Percentiles rank a stretch among this genome's conserved stretches.
Conservation (phyloP, 768 basidiomycete genomes). For the Xerocomus potaroensis region DNA sequence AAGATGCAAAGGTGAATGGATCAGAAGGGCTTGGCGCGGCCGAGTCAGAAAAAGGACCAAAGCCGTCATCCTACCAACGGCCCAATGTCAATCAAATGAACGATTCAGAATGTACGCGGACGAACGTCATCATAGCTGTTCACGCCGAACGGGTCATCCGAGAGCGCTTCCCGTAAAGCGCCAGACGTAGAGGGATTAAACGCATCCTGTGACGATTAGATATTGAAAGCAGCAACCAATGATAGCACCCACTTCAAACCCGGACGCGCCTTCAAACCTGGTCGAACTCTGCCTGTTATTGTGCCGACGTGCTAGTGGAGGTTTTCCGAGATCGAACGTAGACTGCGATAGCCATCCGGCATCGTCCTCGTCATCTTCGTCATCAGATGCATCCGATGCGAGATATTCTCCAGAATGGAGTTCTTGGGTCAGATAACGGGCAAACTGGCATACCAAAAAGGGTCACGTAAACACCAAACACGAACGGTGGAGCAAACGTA, state of each 20-base stretch:
- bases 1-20: slow-evolving; percentile 47
- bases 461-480: background rate
- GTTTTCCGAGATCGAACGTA: slow-evolving; percentile 54
- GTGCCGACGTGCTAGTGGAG: slow-evolving; percentile 46
- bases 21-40: slow-evolving; percentile 45
- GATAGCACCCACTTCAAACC: slow-evolving; percentile 51
- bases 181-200: slow-evolving; percentile 39
- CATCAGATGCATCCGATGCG: slow-evolving; percentile 48
- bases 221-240: background rate
- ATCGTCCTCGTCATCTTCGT: slow-evolving; percentile 61
- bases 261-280: too few species aligned
- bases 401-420: slow-evolving; percentile 61
- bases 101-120: background rate
- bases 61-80: slow-evolving; percentile 54
- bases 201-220: slow-evolving; percentile 39
- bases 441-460: slow-evolving; percentile 50
- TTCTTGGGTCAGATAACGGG: slow-evolving; percentile 72
- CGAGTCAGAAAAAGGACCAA: slow-evolving; percentile 77
- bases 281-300: slow-evolving; percentile 44
- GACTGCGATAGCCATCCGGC: slow-evolving; percentile 80
- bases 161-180: slow-evolving; percentile 33
- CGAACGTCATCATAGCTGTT: slow-evolving; percentile 48
- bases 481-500: slow-evolving; percentile 19
- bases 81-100: background rate
- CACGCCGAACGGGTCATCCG: slow-evolving; percentile 48